These are phyloP conservation scores for Aspergillus vadensis DNA, from an alignment of 2,329 filamentous ascomycete genomes.

Conservation along the genomic window DNA sequence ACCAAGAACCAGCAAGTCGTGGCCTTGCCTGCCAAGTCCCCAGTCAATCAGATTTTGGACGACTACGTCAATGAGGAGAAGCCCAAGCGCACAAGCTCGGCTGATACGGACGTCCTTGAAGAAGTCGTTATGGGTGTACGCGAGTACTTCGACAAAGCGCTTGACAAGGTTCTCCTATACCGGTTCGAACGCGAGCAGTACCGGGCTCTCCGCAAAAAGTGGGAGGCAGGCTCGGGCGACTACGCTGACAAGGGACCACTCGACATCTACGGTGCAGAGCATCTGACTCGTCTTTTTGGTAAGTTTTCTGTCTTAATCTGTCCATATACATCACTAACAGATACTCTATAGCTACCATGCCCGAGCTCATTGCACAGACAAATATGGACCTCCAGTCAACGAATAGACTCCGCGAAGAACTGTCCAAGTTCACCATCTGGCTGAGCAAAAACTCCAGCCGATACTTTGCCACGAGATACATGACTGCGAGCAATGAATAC, in stretches of 20 bases:
- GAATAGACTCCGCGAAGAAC: conserved; percentile 82
- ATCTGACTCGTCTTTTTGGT: conserved; percentile 88
- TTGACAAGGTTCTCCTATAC: conserved; percentile 88
- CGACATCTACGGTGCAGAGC: conserved; percentile 91
- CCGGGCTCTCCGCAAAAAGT: conserved; percentile 71
- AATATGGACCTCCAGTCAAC: conserved; percentile 97
- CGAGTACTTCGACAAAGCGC: conserved; percentile 90
- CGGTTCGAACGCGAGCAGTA: conserved; percentile 92
- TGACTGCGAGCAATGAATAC: conserved; percentile 44
- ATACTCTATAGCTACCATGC: conserved; percentile 70
- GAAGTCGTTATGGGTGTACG: conserved; percentile 84
- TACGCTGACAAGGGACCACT: conserved; percentile 70
- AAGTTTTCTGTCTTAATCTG: conserved; percentile 36
- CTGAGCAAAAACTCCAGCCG: conserved; percentile 72
- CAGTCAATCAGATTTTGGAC: conserved; percentile 75
- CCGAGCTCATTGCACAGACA: conserved; percentile 92
- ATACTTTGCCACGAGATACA: conserved; percentile 65
- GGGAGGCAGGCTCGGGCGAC: conserved; percentile 63
- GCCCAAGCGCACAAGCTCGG: conserved; percentile 62
- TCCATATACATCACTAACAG: conserved; percentile 6
- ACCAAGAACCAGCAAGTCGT: conserved; percentile 94
- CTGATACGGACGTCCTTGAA: conserved; percentile 81
- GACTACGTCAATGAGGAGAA: conserved; percentile 75
- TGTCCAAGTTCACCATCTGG: conserved; percentile 84
- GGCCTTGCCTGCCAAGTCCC: conserved; percentile 73